Evolutionary conservation across 2,329 filamentous ascomycete genomes (phyloP).

Genomic region (Alternaria consortialis): DNA sequence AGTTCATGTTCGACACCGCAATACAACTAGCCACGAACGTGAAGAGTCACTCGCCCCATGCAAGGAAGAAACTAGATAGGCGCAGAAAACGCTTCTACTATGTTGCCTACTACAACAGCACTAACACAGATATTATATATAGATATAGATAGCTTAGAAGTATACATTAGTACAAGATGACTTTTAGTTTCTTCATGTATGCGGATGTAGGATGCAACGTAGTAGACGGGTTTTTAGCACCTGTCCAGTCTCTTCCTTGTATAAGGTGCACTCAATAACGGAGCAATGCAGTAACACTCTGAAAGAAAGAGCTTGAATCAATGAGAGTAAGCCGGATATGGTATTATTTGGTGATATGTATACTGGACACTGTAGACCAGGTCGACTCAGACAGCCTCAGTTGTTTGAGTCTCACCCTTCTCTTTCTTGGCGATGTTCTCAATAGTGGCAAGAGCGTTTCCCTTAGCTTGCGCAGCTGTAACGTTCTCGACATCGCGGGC

Average conservation of each 20-base stretch:
- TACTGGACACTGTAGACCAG: too few relatives aligned
- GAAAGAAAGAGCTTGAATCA: not conserved
- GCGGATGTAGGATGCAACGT: too few relatives aligned
- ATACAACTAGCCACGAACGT: not conserved
- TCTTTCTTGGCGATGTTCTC: constrained; percentile 30
- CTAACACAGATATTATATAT: too few relatives aligned
- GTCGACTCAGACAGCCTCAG: constrained; percentile 9
- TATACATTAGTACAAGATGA: too few relatives aligned
- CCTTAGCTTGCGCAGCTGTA: constrained; percentile 35
- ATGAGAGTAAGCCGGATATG: not conserved
- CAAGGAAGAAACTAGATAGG: too few relatives aligned
- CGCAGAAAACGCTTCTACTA: too few relatives aligned
- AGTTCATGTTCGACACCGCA: not conserved
- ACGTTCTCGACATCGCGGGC: constrained; percentile 39
- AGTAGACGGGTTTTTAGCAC: too few relatives aligned
- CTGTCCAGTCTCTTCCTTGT: too few relatives aligned
- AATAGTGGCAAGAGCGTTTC: constrained; percentile 34
- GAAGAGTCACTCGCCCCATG: not conserved
- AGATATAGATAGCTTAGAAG: too few relatives aligned
- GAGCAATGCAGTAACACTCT: not conserved
- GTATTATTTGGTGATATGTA: not conserved
- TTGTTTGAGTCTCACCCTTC: constrained; percentile 18
- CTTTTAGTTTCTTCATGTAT: too few relatives aligned
- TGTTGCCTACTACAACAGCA: too few relatives aligned
- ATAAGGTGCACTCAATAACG: not conserved